Conservation (phyloP, 208 protist genomes). For the Trypanosoma congolense region DNA sequence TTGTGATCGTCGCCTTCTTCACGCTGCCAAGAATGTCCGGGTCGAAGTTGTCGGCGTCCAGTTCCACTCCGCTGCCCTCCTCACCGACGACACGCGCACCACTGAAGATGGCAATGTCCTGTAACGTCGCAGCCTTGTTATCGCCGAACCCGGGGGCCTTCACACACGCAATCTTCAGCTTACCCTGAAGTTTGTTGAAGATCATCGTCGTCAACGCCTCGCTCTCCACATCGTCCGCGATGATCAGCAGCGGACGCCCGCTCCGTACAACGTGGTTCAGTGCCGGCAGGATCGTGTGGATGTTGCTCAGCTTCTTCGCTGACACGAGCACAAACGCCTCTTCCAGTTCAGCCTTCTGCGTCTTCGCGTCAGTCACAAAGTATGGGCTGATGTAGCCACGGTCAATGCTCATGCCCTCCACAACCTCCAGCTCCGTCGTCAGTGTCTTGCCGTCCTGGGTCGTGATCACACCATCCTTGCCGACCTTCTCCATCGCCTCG, state of each 20-base stretch:
- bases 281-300: slow-evolving; percentile 85
- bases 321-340: slow-evolving; percentile 94
- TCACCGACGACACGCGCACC: slow-evolving; percentile 91
- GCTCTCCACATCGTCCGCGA: slow-evolving; percentile 98
- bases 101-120: slow-evolving; percentile 98
- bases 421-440: slow-evolving; percentile 96
- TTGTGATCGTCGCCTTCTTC: slow-evolving; percentile 90
- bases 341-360: slow-evolving; percentile 94
- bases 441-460: slow-evolving; percentile 98
- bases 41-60: slow-evolving; percentile 75
- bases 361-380: slow-evolving; percentile 98
- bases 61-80: slow-evolving; percentile 88
- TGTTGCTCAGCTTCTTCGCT: slow-evolving; percentile 94
- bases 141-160: slow-evolving; percentile 99
- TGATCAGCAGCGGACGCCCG: slow-evolving; percentile 95
- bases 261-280: slow-evolving; percentile 86
- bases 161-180: slow-evolving; percentile 88
- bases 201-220: slow-evolving; percentile 93
- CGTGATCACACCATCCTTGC: slow-evolving; percentile 99
- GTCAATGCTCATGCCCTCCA: slow-evolving; percentile 98
- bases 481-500: slow-evolving; percentile 98
- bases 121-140: slow-evolving; percentile 95
- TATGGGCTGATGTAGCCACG: slow-evolving; percentile 98
- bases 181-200: slow-evolving; percentile 84
- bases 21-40: slow-evolving; percentile 58